Conservation (phyloP, 805 yeast genomes). For the Wickerhamomyces chambardii region DNA sequence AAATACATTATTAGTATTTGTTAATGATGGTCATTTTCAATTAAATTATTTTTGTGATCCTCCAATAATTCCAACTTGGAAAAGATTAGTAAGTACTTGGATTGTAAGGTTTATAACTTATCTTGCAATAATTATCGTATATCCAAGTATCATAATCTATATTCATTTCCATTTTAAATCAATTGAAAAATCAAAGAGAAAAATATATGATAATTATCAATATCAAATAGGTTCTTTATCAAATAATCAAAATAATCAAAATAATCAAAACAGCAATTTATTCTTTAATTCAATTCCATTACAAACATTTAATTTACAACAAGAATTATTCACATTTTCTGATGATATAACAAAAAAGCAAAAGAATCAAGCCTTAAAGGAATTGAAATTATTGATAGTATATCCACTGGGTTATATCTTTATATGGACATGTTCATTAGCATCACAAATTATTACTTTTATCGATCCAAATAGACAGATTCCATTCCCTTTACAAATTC, state of each 20-base stretch:
- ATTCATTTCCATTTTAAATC: constrained; percentile 4
- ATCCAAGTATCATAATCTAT: constrained; percentile 9
- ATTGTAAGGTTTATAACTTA: constrained; percentile 9
- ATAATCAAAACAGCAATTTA: no score
- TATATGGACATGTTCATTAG: constrained; percentile 10
- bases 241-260: no score
- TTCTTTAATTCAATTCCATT: neutral
- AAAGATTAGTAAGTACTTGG: constrained; percentile 10
- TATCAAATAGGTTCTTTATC: no score
- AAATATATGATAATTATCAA: constrained; percentile 2
- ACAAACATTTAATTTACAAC: constrained; percentile 4
- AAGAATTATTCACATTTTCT: constrained; percentile 11
- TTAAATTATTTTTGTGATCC: constrained; percentile 9
- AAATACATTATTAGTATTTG: constrained; percentile 6
- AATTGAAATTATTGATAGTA: constrained; percentile 10
- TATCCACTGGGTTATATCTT: constrained; percentile 15
- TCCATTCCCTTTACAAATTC: constrained; percentile 5
- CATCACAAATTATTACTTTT: constrained; percentile 9
- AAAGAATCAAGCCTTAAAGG: constrained; percentile 7
- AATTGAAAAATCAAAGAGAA: constrained; percentile 6
- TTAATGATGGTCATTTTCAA: constrained; percentile 5
- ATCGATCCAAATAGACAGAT: neutral
- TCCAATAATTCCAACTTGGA: constrained; percentile 11
- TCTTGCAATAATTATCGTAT: constrained; percentile 7
- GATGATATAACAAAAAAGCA: constrained; percentile 3